These are phyloP conservation scores for Oidiodendron maius DNA, from an alignment of 495 filamentous ascomycete genomes.

Conservation along the genomic window DNA sequence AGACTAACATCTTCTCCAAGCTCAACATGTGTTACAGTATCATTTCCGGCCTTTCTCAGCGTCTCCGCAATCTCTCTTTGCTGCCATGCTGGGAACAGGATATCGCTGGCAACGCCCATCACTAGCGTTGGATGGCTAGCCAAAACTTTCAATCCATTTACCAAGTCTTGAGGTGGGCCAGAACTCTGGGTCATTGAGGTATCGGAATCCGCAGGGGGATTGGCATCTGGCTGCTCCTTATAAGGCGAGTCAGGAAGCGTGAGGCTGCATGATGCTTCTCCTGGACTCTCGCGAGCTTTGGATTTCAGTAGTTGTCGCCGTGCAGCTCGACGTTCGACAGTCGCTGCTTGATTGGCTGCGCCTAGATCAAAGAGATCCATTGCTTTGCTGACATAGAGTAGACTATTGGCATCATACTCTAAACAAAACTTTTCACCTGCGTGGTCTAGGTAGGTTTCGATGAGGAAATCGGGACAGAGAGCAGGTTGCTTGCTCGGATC, in stretches of 20 bases:
- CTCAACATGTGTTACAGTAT: slow-evolving; percentile 77
- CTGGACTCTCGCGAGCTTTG: slow-evolving; percentile 10
- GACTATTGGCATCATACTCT: slow-evolving; percentile 95
- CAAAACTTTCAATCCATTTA: slow-evolving; percentile 65
- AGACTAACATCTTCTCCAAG: slow-evolving; percentile 85
- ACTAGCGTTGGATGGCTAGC: slow-evolving; percentile 75
- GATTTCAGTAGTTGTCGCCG: slow-evolving; percentile 17
- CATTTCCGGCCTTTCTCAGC: slow-evolving; percentile 68
- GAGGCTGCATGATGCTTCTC: slow-evolving; percentile 62
- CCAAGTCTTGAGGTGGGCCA: slow-evolving; percentile 65
- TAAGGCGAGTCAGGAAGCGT: slow-evolving; percentile 82
- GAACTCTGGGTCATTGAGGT: slow-evolving; percentile 16
- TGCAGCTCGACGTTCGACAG: slow-evolving; percentile 33
- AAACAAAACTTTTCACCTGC: slow-evolving; percentile 98
- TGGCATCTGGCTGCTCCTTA: slow-evolving; percentile 58
- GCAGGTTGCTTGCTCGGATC: slow-evolving; percentile 83
- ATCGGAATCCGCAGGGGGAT: slow-evolving; percentile 12
- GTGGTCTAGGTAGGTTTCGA: slow-evolving; percentile 98
- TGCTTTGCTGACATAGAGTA: slow-evolving; percentile 95
- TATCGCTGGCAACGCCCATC: slow-evolving; percentile 93
- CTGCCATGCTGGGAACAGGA: slow-evolving; percentile 97
- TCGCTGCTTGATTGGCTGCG: slow-evolving; percentile 48
- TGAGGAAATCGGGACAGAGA: slow-evolving; percentile 92
- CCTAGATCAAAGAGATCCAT: slow-evolving; percentile 99
- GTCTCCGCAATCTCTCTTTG: slow-evolving; percentile 91